Evolutionary conservation across 495 filamentous ascomycete genomes (phyloP), one percentile per base, ranked within the genome.

Genomic region (Tricharina praecox): DNA sequence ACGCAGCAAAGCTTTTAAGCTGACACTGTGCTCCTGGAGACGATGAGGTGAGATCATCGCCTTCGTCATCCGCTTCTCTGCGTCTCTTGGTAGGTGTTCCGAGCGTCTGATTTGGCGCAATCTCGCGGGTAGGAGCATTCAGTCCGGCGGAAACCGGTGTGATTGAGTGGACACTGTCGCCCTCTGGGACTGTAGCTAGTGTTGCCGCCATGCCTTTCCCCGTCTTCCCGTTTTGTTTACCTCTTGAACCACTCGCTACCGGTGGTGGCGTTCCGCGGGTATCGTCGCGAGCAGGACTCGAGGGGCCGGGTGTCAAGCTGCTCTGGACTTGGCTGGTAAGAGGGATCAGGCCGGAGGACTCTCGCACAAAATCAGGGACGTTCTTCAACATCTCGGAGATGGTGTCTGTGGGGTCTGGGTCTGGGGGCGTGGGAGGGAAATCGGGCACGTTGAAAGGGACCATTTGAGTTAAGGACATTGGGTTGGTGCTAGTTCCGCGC

Each of bases 381-480:
- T 53, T 36, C 25, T 34, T 34, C 4, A 20, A 15, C 20, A 13
- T 4, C 11, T 15, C 24, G 30, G 30, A 10, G 18, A 25, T 10
- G 5, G 24, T 25, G n/a, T 34, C 41, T 11, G 16, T 34, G 20
- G 4, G 28, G 1, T 3, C 43, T 7, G 25, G 25, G 2, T 25
- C 15, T 23, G 30, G 33, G 18, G 28, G 1, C 0, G 52, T 45
- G 3, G 43, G n/a, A n/a, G n/a, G n/a, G n/a, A n/a, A n/a, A n/a
- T n/a, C 38, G 11, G 57, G 53, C n/a, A 60, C 52, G 25, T 60
- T 60, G 28, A 60, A 60, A 2, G 57, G 57, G 0, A 46, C 34
- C 16, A 60, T 50, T 16, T 47, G 43, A 2, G 26, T 52, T 4
- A 60, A 37, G 15, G 56, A 60, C 0, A 50, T 51, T 20, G 36